Evolutionary conservation across 441 rosid species (phyloP), one percentile per base, ranked within the genome.

Genomic region (Pelargonium citronellum): DNA sequence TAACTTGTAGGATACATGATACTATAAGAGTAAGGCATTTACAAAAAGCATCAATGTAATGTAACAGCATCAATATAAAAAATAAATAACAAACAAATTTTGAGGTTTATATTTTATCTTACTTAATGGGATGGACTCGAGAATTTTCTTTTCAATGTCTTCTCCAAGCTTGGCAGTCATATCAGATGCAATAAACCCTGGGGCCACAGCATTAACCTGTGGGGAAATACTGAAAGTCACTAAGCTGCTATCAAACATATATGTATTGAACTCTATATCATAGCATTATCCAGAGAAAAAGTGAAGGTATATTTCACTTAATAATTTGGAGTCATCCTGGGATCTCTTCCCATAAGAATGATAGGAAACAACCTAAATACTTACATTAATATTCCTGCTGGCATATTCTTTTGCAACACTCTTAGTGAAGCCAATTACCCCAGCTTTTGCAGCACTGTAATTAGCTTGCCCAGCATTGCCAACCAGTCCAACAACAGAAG

Each of bases 91-190:
- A 77, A 81, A 72, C 81, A 77, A 67, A 79, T 76, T 34, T 55
- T 71, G 27, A 74, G 67, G 67, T 49, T 13, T 12, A 11, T 12
- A 69, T 69, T 39, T 69, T 12, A 24, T 64, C 83, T 75, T 71
- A 90, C 99, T 92, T 78, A 89, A 67, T 39, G 99, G 99, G 71
- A 95, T 88, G 11, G 86, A 76, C 78, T 80, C 86, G 84, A 90
- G 72, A 68, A 90, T 83, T 81, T 89, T 95, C 90, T 89, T 95
- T 79, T 89, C 92, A 75, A 88, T 77, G 71, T 87, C 96, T 30
- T 87, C 95, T 17, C 96, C 91, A 78, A 95, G 99, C 79, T 92
- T 88, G 75, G 91, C 85, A 69, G 98, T 95, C 99, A 92, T 89
- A 76, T 95, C 99, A 75, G 99, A 87, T 47, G 96, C 96, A 69